Percentiles rank a stretch among this genome's conserved stretches.
These are phyloP conservation scores for Plenodomus tracheiphilus DNA, from an alignment of 2,329 filamentous ascomycete species.

Conservation along the genomic window DNA sequence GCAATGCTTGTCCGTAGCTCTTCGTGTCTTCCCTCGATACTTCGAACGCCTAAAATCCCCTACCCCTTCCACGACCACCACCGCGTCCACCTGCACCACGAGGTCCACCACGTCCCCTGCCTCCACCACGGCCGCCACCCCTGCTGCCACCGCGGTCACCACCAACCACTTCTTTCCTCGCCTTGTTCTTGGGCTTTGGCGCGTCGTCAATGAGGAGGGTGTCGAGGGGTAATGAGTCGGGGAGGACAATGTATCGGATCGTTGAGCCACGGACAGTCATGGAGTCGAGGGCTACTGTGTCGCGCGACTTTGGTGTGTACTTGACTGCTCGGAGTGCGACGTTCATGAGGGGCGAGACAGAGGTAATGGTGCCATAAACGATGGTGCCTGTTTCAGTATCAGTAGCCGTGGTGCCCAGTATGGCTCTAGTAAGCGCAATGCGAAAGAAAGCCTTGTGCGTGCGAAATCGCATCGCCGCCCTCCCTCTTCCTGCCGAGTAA, in stretches of 20 bases:
- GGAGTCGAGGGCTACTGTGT: conserved; percentile 84
- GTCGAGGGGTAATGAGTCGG: conserved; percentile 92
- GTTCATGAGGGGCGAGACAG: conserved; percentile 98
- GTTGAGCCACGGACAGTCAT: conserved; percentile 97
- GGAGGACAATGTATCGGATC: conserved; percentile 94
- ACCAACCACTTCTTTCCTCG: conserved; percentile 77
- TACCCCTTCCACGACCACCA: conserved; percentile 48
- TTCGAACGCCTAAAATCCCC: conserved; percentile 26
- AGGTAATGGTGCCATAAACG: conserved; percentile 93
- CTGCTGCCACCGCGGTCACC: conserved; percentile 49
- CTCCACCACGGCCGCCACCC: conserved; percentile 42
- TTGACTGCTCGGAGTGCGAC: conserved; percentile 93
- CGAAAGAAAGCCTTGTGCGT: not conserved
- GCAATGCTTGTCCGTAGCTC: not conserved
- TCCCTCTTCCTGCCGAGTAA: not conserved
- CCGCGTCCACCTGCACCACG: conserved; percentile 48
- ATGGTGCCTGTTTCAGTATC: conserved; percentile 71
- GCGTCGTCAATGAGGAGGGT: conserved; percentile 94
- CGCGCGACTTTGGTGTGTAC: conserved; percentile 89
- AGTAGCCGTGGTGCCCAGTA: not conserved
- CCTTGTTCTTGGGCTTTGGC: conserved; percentile 99
- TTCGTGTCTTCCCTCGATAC: conserved; percentile 4
- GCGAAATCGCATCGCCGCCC: not conserved
- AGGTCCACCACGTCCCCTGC: conserved; percentile 45
- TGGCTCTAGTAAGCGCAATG: not conserved